Evolutionary conservation across 805 yeast species (phyloP).

Genomic region (Pichia scutulata): DNA sequence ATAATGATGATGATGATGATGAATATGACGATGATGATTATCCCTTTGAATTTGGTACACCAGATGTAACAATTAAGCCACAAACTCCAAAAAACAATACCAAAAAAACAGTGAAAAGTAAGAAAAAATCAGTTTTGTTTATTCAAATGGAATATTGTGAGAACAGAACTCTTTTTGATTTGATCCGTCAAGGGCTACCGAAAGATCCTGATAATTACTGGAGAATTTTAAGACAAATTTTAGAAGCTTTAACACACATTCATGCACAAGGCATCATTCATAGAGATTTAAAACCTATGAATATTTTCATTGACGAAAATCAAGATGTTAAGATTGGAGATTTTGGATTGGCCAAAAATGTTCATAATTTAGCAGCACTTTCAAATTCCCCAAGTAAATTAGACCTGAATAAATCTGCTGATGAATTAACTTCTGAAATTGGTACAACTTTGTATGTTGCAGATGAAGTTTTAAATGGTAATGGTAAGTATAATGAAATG

Average conservation of each 20-base stretch:
- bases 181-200: conserved; percentile 72
- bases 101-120: conserved; percentile 16
- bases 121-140: conserved; percentile 61
- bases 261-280: conserved; percentile 94
- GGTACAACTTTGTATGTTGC: conserved; percentile 96
- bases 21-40: conserved; percentile 16
- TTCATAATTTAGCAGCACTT: conserved; percentile 39
- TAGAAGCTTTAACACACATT: conserved; percentile 85
- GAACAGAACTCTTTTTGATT: conserved; percentile 77
- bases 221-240: conserved; percentile 78
- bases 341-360: conserved; percentile 92
- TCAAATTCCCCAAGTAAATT: conserved; percentile 5
- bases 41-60: conserved; percentile 25
- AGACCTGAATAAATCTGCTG: conserved; percentile 32
- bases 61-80: conserved; percentile 11
- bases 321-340: conserved; percentile 92
- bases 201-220: conserved; percentile 74
- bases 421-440: conserved; percentile 82
- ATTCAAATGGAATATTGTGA: conserved; percentile 99
- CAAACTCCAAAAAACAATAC: conserved; percentile 7
- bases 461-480: conserved; percentile 69
- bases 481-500: conserved; percentile 77
- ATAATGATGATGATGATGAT: conserved; percentile 16
- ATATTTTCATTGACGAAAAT: conserved; percentile 86
- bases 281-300: conserved; percentile 91